These are phyloP conservation scores for Syzygium malaccense DNA, from an alignment of 441 rosid species.

Conservation along the genomic window DNA sequence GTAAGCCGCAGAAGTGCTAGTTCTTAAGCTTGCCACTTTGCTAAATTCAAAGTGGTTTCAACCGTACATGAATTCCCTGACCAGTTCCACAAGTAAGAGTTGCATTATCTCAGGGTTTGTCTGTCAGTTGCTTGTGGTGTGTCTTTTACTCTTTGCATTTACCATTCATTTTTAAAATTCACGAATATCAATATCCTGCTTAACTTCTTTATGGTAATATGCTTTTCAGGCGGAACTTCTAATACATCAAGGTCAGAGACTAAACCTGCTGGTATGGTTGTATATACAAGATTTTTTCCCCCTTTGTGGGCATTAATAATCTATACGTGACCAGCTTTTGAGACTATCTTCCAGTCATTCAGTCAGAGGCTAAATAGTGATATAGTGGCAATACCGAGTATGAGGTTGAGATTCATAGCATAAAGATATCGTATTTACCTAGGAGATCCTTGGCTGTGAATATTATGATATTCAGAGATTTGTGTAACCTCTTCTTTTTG, in stretches of 20 bases:
- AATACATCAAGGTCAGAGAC: neutral
- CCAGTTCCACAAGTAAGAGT: neutral
- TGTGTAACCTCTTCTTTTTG: neutral
- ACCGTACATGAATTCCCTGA: neutral
- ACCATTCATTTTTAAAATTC: neutral
- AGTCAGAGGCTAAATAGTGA: neutral
- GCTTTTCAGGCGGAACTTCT: neutral
- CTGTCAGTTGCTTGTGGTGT: neutral
- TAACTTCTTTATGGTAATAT: neutral
- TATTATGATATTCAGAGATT: neutral
- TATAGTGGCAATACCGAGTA: neutral
- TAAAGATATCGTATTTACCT: neutral
- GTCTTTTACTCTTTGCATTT: neutral
- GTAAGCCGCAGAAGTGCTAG: neutral
- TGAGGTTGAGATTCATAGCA: neutral
- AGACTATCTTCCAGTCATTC: neutral
- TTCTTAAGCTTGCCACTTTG: neutral
- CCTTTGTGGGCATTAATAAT: neutral
- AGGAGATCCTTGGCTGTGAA: neutral
- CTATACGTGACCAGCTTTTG: neutral
- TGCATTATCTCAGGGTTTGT: neutral
- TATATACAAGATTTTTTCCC: neutral
- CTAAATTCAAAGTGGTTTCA: neutral
- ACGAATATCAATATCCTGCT: neutral
- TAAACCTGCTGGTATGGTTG: neutral